Base-by-base conservation (phyloP, 192 early-diverging fungal species). In the Helicostylum pulchrum region DNA sequence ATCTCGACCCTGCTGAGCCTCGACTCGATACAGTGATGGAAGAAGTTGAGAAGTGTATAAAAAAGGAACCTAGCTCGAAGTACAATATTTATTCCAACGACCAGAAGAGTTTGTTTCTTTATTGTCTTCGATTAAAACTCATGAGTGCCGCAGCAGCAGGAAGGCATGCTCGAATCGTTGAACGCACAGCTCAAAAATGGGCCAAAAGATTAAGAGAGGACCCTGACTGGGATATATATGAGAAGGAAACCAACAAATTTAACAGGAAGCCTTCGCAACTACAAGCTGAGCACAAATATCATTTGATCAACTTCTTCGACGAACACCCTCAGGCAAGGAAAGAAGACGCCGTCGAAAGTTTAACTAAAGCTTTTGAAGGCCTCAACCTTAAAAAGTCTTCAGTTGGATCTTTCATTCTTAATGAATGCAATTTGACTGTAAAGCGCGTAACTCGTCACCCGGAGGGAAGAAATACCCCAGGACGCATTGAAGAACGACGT, bases 81-180 rank as follows among this genome's bases (percentile, higher is more conserved):
- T 50, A 50, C n/a, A 19, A 9, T n/a, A 19, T 15, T 50, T 50
- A 50, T 50, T 50, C 48, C n/a, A 20, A 50, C n/a, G n/a, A 20
- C 19, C 19, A 50, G n/a, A 50, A 50, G 17, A 50, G 6, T 20
- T 50, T 50, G 49, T 50, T 50, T 50, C 15, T 50, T 50, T 50
- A 50, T 50, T 14, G n/a, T n/a, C 48, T 50, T 7, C 12, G n/a
- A n/a, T 7, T 50, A 15, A 50, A 50, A 19, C 48, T 50, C n/a
- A 7, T 7, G n/a, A 50, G 48, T 50, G 48, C 48, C n/a, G 26
- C 26, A 26, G 26, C 26, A 26, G 26, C 26, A 26, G 17, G 48
- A 50, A 50, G 17, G n/a, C 5, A 7, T 19, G 48, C 48, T 19
- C n/a, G 17, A 17, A 26, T 26, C 26, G 26, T 26, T 19, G 48